A percentile compares a stretch with the other conserved stretches of the same genome.
These are phyloP conservation scores for Dentipellis fragilis DNA, from an alignment of 768 basidiomycete species.

Conservation along the genomic window DNA sequence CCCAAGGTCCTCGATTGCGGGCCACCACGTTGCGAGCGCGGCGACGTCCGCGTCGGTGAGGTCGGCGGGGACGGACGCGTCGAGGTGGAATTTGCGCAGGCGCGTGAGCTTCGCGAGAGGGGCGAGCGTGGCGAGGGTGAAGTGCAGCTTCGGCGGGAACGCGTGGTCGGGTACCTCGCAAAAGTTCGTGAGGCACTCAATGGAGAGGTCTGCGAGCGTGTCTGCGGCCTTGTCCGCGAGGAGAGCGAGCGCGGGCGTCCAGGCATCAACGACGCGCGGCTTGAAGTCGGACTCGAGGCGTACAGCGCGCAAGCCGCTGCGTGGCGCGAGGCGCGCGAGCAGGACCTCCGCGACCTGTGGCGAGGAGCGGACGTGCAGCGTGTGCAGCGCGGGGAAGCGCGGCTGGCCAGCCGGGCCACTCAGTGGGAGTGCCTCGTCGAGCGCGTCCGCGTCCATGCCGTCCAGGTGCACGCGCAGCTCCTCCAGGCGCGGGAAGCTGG, in stretches of 20 bases:
- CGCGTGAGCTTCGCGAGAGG: slow-evolving; percentile 18
- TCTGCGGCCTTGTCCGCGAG: slow-evolving; percentile 9
- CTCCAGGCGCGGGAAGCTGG: slow-evolving; percentile 8
- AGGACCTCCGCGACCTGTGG: slow-evolving; percentile 5
- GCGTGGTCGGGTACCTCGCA: slow-evolving; percentile 12
- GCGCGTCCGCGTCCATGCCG: slow-evolving; percentile 3
- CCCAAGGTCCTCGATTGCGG: slow-evolving; percentile 16
- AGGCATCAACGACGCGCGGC: slow-evolving; percentile 11
- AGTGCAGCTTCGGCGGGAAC: slow-evolving; percentile 13
- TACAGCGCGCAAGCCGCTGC: slow-evolving; percentile 4
- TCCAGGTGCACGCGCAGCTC: slow-evolving; percentile 13
- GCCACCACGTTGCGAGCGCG: slow-evolving; percentile 20
- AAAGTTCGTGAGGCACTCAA: slow-evolving; percentile 12
- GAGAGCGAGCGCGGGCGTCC: slow-evolving; percentile 10
- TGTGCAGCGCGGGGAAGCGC: slow-evolving; percentile 9
- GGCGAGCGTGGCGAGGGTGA: slow-evolving; percentile 16
- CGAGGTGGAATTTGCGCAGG: slow-evolving; percentile 18
- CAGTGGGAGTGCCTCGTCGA: slow-evolving; percentile 2
- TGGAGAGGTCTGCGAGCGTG: slow-evolving; percentile 7
- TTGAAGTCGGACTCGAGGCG: slow-evolving; percentile 13
- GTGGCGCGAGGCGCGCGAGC: slow-evolving; percentile 6
- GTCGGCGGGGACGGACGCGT: slow-evolving; percentile 16
- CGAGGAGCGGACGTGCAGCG: slow-evolving; percentile 9
- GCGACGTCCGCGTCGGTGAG: slow-evolving; percentile 18
- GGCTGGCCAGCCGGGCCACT: not conserved